A percentile compares a stretch with the other conserved stretches of the same genome.
Evolutionary conservation across 2,329 filamentous ascomycete genomes (phyloP).

Genomic region (Aureobasidium sp.): DNA sequence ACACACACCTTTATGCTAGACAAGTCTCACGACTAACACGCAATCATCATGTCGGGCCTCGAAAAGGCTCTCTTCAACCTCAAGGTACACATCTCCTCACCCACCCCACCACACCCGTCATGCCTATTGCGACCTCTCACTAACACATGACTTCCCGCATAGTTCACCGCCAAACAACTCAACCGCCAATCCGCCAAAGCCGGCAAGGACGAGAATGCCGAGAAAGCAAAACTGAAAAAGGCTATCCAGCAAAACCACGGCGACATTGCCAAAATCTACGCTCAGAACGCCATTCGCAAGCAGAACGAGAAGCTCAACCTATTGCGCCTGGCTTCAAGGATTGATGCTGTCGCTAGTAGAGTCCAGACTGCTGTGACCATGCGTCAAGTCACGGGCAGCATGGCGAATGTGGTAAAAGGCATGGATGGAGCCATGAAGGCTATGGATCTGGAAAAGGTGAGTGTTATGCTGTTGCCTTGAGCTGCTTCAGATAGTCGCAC

Average conservation of each 20-base stretch:
- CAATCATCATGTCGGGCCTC: conserved; percentile 45
- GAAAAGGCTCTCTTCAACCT: conserved; percentile 55
- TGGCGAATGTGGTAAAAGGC: conserved; percentile 53
- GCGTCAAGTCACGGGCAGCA: conserved; percentile 51
- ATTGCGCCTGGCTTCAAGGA: conserved; percentile 46
- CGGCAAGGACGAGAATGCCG: conserved; percentile 50
- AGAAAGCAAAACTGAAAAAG: conserved; percentile 55
- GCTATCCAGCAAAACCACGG: conserved; percentile 51
- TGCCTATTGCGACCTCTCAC: conserved; percentile 6
- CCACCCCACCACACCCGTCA: not conserved
- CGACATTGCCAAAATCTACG: conserved; percentile 56
- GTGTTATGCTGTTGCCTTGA: conserved; percentile 10
- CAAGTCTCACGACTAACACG: conserved; percentile 1
- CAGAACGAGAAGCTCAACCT: conserved; percentile 54
- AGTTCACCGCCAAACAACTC: conserved; percentile 56
- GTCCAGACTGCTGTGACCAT: conserved; percentile 58
- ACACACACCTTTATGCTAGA: conserved; percentile 7
- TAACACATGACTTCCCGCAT: conserved; percentile 17
- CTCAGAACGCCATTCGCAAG: conserved; percentile 55
- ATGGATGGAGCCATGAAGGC: conserved; percentile 56
- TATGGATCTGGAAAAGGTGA: conserved; percentile 54
- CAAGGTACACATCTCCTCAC: conserved; percentile 34
- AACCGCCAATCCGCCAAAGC: conserved; percentile 54
- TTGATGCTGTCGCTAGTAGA: conserved; percentile 38
- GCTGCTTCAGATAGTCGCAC: not conserved